Evolutionary conservation across 495 filamentous ascomycete genomes (phyloP), one percentile per base, ranked within the genome.

Genomic region (Podospora pseudocomata): DNA sequence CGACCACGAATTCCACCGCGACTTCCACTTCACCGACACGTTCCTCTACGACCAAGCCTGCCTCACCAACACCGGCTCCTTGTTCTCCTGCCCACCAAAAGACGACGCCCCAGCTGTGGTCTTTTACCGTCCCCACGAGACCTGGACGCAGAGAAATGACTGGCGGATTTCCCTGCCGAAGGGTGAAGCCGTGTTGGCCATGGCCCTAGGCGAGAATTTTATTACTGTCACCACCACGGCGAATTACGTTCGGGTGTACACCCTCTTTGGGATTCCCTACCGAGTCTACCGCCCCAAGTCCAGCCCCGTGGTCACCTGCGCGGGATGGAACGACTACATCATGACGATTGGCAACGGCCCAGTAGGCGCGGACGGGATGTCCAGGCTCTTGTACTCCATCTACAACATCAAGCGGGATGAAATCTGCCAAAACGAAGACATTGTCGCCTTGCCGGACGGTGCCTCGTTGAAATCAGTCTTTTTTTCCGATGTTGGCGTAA

Each of bases 21-120:
- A 96, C 78, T 97, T 97, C 73, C 95, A 99, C 79, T 98, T 98
- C 79, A 98, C 94, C 2, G 95, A 99, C 73, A 93, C 93, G 1
- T 96, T 91, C 74, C 82, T 92, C 23, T 97, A 98, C 78, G 96
- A 99, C 79, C 96, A 96, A 74, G 94, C 95, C n/a, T 97, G 94
- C 72, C 80, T 84, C 6, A 85, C 93, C 75, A 92, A 97, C 49
- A 86, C 91, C 66, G 95, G 95, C 30, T 85, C 92, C 0, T 83
- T 97, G 0, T 97, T 98, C 76, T 91, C 94, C 1, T 95, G 91
- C 72, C 89, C 86, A 15, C 88, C 93, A 2, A 86, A 82, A 16
- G 86, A 87, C 56, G 84, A 86, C 15, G 84, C 84, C 34, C 89
- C 89, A 28, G 91, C 95, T 0, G 91, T 90, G 34, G 88, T 99